These are phyloP conservation scores for Ascocoryne sarcoides DNA, from an alignment of 2,329 filamentous ascomycete species.

Conservation along the genomic window DNA sequence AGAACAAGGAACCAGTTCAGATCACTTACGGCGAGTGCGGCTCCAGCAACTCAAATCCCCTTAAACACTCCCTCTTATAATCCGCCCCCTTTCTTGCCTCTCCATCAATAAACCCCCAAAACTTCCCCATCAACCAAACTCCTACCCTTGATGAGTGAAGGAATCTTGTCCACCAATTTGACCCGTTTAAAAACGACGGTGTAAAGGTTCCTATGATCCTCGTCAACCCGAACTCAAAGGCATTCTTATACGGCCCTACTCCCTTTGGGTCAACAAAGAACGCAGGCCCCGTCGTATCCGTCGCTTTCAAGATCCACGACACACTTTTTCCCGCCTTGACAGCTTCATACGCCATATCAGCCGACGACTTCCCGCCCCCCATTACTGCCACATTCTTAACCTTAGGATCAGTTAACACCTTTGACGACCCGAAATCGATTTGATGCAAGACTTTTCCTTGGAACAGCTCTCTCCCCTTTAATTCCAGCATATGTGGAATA, in stretches of 20 bases:
- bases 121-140: conserved; percentile 13
- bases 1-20: not conserved
- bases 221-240: conserved; percentile 17
- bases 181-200: conserved; percentile 10
- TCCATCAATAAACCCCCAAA: conserved; percentile 17
- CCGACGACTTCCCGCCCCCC: conserved; percentile 32
- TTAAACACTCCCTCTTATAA: conserved; percentile 18
- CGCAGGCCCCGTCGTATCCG: conserved; percentile 26
- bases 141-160: conserved; percentile 13
- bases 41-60: conserved; percentile 21
- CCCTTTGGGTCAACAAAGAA: conserved; percentile 23
- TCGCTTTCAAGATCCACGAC: conserved; percentile 29
- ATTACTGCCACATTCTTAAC: conserved; percentile 26
- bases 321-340: conserved; percentile 28
- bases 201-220: conserved; percentile 6
- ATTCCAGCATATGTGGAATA: conserved; percentile 24
- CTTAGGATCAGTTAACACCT: conserved; percentile 15
- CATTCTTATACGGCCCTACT: conserved; percentile 22
- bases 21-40: conserved; percentile 19
- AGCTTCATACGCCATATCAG: conserved; percentile 31
- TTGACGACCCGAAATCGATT: conserved; percentile 27
- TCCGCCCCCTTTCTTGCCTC: conserved; percentile 19
- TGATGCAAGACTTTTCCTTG: conserved; percentile 27
- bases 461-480: conserved; percentile 25
- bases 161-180: conserved; percentile 11